Evolutionary conservation across 345 rosid species (phyloP).

Genomic region (Excoecaria agallocha): DNA sequence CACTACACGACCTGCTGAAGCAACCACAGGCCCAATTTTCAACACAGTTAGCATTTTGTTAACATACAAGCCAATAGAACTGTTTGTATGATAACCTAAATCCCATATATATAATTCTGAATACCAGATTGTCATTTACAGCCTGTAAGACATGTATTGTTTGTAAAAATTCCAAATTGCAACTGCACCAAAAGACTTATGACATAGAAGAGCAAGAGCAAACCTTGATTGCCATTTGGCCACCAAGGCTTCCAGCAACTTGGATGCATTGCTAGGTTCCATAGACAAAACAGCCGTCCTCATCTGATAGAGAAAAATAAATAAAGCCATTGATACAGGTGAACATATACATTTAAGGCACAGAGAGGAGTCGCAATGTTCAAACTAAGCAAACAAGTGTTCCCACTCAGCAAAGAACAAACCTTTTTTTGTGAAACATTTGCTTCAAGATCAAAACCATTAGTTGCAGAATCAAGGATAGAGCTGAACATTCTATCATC

Average conservation of each 20-base stretch:
- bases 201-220: slow-evolving; percentile 19
- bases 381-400: neutral
- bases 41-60: slow-evolving; percentile 3
- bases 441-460: slow-evolving; percentile 57
- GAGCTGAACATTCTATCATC: slow-evolving; percentile 35
- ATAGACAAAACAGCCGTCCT: slow-evolving; percentile 62
- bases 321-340: neutral
- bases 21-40: slow-evolving; percentile 5
- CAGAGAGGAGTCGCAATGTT: slow-evolving; percentile 2
- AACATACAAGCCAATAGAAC: neutral
- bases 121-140: neutral
- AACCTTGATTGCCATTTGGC: slow-evolving; percentile 85
- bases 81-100: slow-evolving; percentile 1
- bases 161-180: neutral
- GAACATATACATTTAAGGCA: neutral
- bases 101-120: neutral
- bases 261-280: slow-evolving; percentile 57
- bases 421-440: slow-evolving; percentile 76
- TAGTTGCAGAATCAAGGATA: slow-evolving; percentile 30
- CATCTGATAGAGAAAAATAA: slow-evolving; percentile 44
- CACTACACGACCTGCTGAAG: slow-evolving; percentile 55
- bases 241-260: slow-evolving; percentile 65
- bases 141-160: neutral
- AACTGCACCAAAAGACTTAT: neutral
- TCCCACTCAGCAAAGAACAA: slow-evolving; percentile 4